Percentiles rank a stretch among this genome's conserved stretches.
Evolutionary conservation across 1,284 basidiomycete genomes (phyloP).

Genomic region (Apiotrichum siamense): DNA sequence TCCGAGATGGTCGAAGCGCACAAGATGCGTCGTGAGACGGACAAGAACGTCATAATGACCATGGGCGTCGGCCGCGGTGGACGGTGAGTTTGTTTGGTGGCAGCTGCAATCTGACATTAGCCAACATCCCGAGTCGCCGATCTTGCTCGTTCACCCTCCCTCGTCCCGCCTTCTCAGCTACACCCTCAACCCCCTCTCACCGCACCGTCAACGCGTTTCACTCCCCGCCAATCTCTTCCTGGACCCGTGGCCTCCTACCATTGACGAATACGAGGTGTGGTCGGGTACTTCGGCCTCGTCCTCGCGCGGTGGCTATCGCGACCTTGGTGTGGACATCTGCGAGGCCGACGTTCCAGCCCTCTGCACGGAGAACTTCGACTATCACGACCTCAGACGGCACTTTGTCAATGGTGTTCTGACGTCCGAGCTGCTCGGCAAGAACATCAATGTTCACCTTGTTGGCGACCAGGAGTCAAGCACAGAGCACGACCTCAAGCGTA

Average conservation of each 20-base stretch:
- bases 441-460: slow-evolving; percentile 81
- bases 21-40: slow-evolving; percentile 75
- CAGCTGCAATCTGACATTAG: slow-evolving; percentile 14
- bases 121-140: slow-evolving; percentile 45
- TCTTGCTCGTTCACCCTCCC: slow-evolving; percentile 47
- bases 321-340: slow-evolving; percentile 51
- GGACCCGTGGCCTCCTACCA: slow-evolving; percentile 51
- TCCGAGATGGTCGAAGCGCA: slow-evolving; percentile 81
- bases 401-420: slow-evolving; percentile 96
- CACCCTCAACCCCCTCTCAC: slow-evolving; percentile 41
- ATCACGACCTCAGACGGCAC: slow-evolving; percentile 81
- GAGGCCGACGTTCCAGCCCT: slow-evolving; percentile 68
- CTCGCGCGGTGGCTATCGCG: slow-evolving; percentile 36
- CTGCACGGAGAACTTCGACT: slow-evolving; percentile 99
- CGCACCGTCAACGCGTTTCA: slow-evolving; percentile 35
- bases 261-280: slow-evolving; percentile 73
- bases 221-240: slow-evolving; percentile 42
- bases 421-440: slow-evolving; percentile 91
- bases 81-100: slow-evolving; percentile 14
- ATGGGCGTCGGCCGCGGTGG: slow-evolving; percentile 63
- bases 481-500: slow-evolving; percentile 7
- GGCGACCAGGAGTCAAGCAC: slow-evolving; percentile 41
- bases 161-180: slow-evolving; percentile 43
- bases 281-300: slow-evolving; percentile 51
- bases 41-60: slow-evolving; percentile 95